Percentiles rank a stretch among this genome's conserved stretches.
Conservation (phyloP, 768 basidiomycete genomes). For the Cubamyces sp. region DNA sequence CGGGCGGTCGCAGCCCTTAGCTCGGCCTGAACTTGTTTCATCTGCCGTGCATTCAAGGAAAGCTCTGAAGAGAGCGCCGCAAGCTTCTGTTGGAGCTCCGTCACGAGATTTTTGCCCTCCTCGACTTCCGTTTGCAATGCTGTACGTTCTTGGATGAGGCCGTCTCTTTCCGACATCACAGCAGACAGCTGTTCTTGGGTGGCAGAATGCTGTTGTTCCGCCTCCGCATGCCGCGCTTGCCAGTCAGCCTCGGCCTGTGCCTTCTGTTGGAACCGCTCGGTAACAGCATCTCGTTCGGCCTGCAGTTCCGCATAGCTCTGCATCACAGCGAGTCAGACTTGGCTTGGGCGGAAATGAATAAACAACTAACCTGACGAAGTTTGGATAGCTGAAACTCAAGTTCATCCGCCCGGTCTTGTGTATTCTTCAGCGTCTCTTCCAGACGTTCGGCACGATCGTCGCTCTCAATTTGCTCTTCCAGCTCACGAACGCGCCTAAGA, state of each 20-base stretch:
- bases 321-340: slow-evolving; percentile 41
- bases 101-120: slow-evolving; percentile 49
- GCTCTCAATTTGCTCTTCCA: slow-evolving; percentile 82
- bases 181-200: slow-evolving; percentile 48
- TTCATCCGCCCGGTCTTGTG: slow-evolving; percentile 81
- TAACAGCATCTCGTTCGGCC: slow-evolving; percentile 61
- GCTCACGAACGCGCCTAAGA: slow-evolving; percentile 63
- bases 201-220: slow-evolving; percentile 46
- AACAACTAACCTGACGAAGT: slow-evolving; percentile 64
- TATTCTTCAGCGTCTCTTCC: slow-evolving; percentile 73
- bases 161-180: slow-evolving; percentile 50
- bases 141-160: slow-evolving; percentile 52
- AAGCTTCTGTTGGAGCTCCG: slow-evolving; percentile 63
- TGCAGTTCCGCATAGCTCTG: slow-evolving; percentile 54
- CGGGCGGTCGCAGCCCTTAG: slow-evolving; percentile 65
- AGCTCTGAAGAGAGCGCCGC: slow-evolving; percentile 57
- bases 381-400: slow-evolving; percentile 83
- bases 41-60: slow-evolving; percentile 53
- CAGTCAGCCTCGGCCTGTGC: slow-evolving; percentile 51
- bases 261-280: slow-evolving; percentile 47
- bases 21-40: slow-evolving; percentile 68
- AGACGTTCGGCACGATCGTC: slow-evolving; percentile 81
- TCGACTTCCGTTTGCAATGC: slow-evolving; percentile 52
- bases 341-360: not conserved
- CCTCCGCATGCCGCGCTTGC: slow-evolving; percentile 49